Evolutionary conservation across 208 protist species (phyloP).

Genomic region (Crithidia bombi): DNA sequence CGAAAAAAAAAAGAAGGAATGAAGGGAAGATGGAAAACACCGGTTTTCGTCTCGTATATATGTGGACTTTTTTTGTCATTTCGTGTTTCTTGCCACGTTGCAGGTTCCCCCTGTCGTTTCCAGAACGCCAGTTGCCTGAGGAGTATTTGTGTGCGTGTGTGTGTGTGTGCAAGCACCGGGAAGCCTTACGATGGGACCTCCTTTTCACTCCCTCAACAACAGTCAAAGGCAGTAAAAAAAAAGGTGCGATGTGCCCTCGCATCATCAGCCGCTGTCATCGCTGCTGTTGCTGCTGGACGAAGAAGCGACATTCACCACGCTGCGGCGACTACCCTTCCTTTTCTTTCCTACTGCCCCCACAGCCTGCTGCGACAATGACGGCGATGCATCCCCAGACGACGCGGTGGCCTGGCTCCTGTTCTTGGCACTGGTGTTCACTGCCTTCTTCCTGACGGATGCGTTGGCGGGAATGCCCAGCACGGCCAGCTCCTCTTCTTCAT

Average conservation of each 20-base stretch:
- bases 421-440: not conserved
- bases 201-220: too few species aligned
- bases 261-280: slow-evolving; percentile 9
- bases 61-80: too few species aligned
- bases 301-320: slow-evolving; percentile 19
- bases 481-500: slow-evolving; percentile 18
- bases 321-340: not conserved
- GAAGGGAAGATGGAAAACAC: too few species aligned
- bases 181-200: too few species aligned
- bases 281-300: slow-evolving; percentile 12
- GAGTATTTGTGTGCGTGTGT: too few species aligned
- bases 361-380: not conserved
- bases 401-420: not conserved
- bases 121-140: too few species aligned
- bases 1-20: too few species aligned
- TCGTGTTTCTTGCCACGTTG: too few species aligned
- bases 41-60: too few species aligned
- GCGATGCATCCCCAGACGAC: not conserved
- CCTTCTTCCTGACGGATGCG: not conserved
- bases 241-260: not conserved
- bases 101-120: too few species aligned
- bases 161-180: too few species aligned
- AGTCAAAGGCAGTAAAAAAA: too few species aligned
- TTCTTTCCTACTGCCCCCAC: not conserved
- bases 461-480: slow-evolving; percentile 3